Conservation (phyloP, 805 yeast genomes). For the Hanseniaspora singularis region DNA sequence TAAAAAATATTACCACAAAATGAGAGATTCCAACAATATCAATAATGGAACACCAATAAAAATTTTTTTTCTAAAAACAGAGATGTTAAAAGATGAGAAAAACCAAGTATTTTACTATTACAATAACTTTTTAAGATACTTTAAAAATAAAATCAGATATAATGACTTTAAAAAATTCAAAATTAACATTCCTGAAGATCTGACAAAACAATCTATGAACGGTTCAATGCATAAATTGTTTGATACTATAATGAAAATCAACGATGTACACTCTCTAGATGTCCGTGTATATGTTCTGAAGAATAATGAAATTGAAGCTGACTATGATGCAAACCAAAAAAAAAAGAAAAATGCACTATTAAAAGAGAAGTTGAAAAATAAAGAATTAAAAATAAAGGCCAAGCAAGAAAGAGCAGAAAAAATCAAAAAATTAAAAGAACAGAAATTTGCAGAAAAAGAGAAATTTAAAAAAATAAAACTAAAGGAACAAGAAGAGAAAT, state of each 20-base stretch:
- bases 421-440: slow-evolving; percentile 19
- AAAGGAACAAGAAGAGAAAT: slow-evolving; percentile 16
- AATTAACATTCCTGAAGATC: slow-evolving; percentile 1
- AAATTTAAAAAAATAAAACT: slow-evolving; percentile 21
- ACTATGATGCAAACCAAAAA: slow-evolving; percentile 29
- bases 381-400: slow-evolving; percentile 18
- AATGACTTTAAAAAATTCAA: slow-evolving; percentile 3
- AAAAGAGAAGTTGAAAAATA: slow-evolving; percentile 1
- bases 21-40: slow-evolving; percentile 4
- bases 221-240: slow-evolving; percentile 14
- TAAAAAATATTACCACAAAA: slow-evolving; percentile 13
- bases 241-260: slow-evolving; percentile 4
- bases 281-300: slow-evolving; percentile 70
- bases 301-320: slow-evolving; percentile 42
- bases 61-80: slow-evolving; percentile 8
- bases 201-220: slow-evolving; percentile 12
- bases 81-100: neutral
- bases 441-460: slow-evolving; percentile 20
- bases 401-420: slow-evolving; percentile 21
- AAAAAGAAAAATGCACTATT: slow-evolving; percentile 1
- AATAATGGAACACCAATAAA: slow-evolving; percentile 9
- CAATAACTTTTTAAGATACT: slow-evolving; percentile 3
- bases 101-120: slow-evolving; percentile 2
- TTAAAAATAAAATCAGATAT: neutral
- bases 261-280: slow-evolving; percentile 60